Evolutionary conservation across 2,329 filamentous ascomycete genomes (phyloP).

Genomic region (Pseudocercospora macadamiae): DNA sequence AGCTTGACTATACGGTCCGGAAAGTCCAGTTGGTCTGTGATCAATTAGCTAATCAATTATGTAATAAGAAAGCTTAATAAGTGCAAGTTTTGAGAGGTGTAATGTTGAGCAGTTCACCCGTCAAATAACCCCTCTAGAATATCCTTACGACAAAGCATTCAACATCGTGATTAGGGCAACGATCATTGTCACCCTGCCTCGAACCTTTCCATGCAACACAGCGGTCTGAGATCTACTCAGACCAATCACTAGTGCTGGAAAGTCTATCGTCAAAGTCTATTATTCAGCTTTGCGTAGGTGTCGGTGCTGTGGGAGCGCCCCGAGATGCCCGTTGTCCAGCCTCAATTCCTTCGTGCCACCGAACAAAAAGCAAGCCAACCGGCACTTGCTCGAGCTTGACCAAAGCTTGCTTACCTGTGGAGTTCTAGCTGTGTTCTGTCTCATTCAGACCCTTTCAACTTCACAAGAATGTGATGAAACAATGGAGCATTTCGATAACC

Average conservation of each 20-base stretch:
- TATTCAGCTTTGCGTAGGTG: conserved; percentile 7
- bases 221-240: neutral
- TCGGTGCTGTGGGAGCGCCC: neutral
- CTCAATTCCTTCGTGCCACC: conserved; percentile 4
- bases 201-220: neutral
- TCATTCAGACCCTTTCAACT: neutral
- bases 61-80: no score
- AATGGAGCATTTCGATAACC: conserved; percentile 20
- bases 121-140: no score
- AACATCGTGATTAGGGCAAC: no score
- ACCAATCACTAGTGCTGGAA: neutral
- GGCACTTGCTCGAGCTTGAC: conserved; percentile 6
- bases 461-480: conserved; percentile 3
- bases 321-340: neutral
- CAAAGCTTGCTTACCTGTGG: conserved; percentile 7
- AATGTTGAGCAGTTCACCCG: no score
- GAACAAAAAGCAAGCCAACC: conserved; percentile 8
- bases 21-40: no score
- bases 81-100: no score
- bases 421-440: neutral
- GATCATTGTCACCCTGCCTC: no score
- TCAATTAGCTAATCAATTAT: no score
- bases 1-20: no score
- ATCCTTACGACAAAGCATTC: no score
- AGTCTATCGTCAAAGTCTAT: conserved; percentile 4